Base-by-base conservation (phyloP, 163 green algal species). In the Volvox carteri region DNA sequence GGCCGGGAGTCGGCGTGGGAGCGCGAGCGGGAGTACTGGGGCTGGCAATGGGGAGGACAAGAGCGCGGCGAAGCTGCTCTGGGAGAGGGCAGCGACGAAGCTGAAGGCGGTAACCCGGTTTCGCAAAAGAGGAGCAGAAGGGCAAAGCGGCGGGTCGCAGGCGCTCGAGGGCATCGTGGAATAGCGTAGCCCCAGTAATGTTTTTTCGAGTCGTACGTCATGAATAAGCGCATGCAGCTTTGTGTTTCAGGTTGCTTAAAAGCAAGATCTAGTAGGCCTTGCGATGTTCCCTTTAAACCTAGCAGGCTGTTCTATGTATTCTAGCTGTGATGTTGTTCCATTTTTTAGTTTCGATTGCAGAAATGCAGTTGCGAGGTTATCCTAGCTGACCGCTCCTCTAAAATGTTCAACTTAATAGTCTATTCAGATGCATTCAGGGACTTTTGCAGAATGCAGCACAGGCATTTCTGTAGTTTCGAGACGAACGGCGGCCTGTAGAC, bases 81-180 rank as follows among this genome's bases (percentile, higher is more conserved):
- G 90, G 90, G 79, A 62, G 39, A 46, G 90, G 4, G 90, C 73
- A 14, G 58, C 65, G 21, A 92, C 79, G 4, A 93, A 93, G 72
- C 62, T 87, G 0, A 48, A 65, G 18, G 90, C 86, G 23, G 80
- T 93, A 21, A 78, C 87, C 8, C 65, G 86, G 50, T 78, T 93
- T 19, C 52, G 77, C 1, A 68, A 48, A 52, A 70, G 85, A 4
- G 86, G 83, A 16, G 46, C 18, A 2, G 37, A 88, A 70, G 83
- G 35, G 60, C 21, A 78, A 0, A 42, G n/a, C 1, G 12, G 73
- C 44, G 73, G 14, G 39, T 8, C 25, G 70, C 37, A 41, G 37
- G 37, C 37, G 70, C 70, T 58, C 4, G 37, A 52, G 4, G 70
- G 37, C 21, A 78, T 78, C 33, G 70, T 33, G 1, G 70, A 78